Conservation (phyloP, 495 filamentous ascomycete species). For the Lasiosphaeria hispida region DNA sequence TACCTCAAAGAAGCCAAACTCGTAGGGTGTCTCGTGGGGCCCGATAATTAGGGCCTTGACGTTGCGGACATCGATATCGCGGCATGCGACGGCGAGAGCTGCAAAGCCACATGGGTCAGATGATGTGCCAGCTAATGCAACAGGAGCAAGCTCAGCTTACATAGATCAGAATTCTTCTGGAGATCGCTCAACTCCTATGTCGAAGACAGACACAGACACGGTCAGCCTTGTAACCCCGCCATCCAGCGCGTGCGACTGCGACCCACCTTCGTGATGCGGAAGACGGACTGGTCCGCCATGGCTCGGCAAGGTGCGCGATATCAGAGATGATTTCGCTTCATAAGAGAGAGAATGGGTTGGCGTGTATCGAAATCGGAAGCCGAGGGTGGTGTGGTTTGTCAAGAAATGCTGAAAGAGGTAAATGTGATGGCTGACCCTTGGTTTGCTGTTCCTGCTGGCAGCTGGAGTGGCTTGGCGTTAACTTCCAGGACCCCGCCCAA, state of each 20-base stretch:
- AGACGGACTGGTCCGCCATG: constrained; percentile 82
- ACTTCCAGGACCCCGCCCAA: background rate
- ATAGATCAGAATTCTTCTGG: constrained; percentile 76
- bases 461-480: background rate
- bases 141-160: constrained; percentile 46
- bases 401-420: background rate
- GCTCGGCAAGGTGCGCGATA: constrained; percentile 10
- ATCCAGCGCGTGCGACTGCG: constrained; percentile 10
- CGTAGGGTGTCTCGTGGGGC: constrained; percentile 92
- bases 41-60: constrained; percentile 88
- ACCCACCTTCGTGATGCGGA: constrained; percentile 76
- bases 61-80: constrained; percentile 83
- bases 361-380: background rate
- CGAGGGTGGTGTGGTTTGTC: background rate
- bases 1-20: constrained; percentile 96
- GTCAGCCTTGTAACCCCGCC: constrained; percentile 39
- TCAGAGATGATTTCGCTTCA: background rate
- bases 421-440: background rate
- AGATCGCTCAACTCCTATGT: constrained; percentile 77
- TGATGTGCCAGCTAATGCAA: background rate
- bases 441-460: background rate
- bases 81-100: constrained; percentile 84
- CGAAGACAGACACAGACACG: constrained; percentile 21
- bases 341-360: background rate
- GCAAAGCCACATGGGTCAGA: constrained; percentile 12